A percentile compares a stretch with the other conserved stretches of the same genome.
phyloP scores from a whole-genome alignment of 495 filamentous ascomycete species.

The Podospora pseudopauciseta region DNA sequence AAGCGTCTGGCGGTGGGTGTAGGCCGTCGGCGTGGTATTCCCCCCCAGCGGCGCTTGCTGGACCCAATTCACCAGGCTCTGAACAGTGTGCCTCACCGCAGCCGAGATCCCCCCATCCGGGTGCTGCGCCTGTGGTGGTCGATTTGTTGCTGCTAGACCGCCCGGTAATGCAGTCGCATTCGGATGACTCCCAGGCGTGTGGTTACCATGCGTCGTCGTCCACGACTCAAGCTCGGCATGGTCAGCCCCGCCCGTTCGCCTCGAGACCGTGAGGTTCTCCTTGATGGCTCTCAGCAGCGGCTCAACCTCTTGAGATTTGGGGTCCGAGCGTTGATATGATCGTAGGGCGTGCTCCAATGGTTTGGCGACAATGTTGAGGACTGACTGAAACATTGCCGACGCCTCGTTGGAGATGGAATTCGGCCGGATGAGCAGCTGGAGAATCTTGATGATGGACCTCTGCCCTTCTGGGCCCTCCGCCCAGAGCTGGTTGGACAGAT shows the following conservation, averaged over 20 bases:
- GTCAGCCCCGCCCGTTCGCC: conserved; percentile 60
- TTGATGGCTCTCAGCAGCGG: conserved; percentile 67
- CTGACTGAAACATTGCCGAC: conserved; percentile 71
- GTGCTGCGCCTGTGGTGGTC: not conserved
- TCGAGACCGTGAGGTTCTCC: conserved; percentile 60
- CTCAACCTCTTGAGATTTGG: conserved; percentile 64
- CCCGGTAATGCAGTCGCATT: not conserved
- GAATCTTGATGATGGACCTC: conserved; percentile 67
- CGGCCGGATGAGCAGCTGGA: conserved; percentile 72
- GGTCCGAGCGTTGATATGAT: conserved; percentile 65
- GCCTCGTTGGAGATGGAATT: conserved; percentile 77
- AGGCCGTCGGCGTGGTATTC: conserved; percentile 57
- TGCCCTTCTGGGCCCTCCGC: conserved; percentile 45
- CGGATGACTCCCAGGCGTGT: not conserved
- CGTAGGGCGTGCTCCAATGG: conserved; percentile 72
- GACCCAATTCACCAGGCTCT: conserved; percentile 70
- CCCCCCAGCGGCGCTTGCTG: conserved; percentile 55
- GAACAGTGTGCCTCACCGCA: conserved; percentile 62
- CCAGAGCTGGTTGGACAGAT: conserved; percentile 81
- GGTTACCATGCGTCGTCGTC: conserved; percentile 44
- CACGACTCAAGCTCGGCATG: conserved; percentile 74
- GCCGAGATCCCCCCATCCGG: conserved; percentile 55
- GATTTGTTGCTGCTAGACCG: conserved; percentile 30
- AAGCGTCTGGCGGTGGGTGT: conserved; percentile 74
- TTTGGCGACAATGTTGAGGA: conserved; percentile 77